Base-by-base conservation (phyloP, 805 yeast genomes). In the Saccharomycopsis amapae region DNA sequence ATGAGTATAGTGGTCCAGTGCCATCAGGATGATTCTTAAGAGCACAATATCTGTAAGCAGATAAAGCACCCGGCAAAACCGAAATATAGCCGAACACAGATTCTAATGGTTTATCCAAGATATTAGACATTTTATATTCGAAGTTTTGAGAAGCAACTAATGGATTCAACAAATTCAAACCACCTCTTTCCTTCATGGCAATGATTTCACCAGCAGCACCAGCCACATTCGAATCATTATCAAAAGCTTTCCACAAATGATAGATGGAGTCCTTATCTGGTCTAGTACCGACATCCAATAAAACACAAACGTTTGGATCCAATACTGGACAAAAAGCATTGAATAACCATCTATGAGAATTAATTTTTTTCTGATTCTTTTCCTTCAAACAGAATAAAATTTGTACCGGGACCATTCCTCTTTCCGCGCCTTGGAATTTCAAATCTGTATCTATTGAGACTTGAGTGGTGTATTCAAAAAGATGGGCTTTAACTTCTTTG, bases 141-240 rank as follows among this genome's bases (percentile, higher is more conserved):
- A 90, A 90, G 61, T 90, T 90, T 62, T 90, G 97, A 1, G 96
- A 86, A 0, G 97, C 97, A 39, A 90, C 96, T 36, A 90, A 67
- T 9, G 97, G 97, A 62, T 90, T 90, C 19, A 85, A 62, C 51
- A 93, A 68, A 53, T 89, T 86, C 20, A 67, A 57, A 76, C 97
- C 87, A 24, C 79, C 83, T 56, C 79, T 84, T 37, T 98, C 99
- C 57, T 87, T 88, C 85, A 90, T 82, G 0, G 97, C 87, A 52
- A 84, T 84, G 59, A 93, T 89, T 63, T 93, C 97, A 52, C 99
- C 99, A 12, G 97, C 97, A 1, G 96, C 98, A 52, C 99, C 99
- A 0, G 96, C 99, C 44, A 93, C 96, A 57, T 90, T 89, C 1
- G 97, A 88, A 60, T 93, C 97, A 55, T 79, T 75, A 62, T 93